phyloP scores from a whole-genome alignment of 805 yeast genomes.

The Zygoascus flipseniorum region DNA sequence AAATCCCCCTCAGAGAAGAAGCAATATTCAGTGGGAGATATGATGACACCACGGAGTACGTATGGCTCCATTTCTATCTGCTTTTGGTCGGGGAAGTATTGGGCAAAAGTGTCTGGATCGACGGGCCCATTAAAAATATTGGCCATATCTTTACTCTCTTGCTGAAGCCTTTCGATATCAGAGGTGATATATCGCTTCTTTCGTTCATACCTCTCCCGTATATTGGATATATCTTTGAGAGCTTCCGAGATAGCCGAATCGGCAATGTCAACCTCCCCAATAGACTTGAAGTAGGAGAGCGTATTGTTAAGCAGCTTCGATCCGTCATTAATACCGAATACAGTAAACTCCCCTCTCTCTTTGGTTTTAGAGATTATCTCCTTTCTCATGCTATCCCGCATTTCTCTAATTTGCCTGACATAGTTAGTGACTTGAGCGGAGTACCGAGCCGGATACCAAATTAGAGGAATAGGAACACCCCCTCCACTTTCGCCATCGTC shows the following conservation, averaged over 20 bases:
- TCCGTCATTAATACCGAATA: conserved; percentile 15
- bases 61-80: conserved; percentile 14
- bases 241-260: conserved; percentile 5
- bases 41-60: conserved; percentile 12
- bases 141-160: background rate
- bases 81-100: conserved; percentile 9
- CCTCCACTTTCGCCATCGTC: conserved; percentile 20
- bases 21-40: conserved; percentile 18
- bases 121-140: conserved; percentile 9
- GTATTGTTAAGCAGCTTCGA: conserved; percentile 12
- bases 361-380: conserved; percentile 7
- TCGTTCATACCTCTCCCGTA: conserved; percentile 2
- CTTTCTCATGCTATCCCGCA: conserved; percentile 6
- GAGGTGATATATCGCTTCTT: conserved; percentile 4
- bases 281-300: conserved; percentile 6
- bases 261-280: background rate
- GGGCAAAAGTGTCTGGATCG: background rate
- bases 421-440: conserved; percentile 5
- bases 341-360: conserved; percentile 10
- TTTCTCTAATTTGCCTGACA: conserved; percentile 5
- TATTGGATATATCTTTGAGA: conserved; percentile 6
- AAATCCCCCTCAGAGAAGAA: conserved; percentile 2
- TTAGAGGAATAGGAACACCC: conserved; percentile 13
- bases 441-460: conserved; percentile 20
- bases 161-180: conserved; percentile 2